Evolutionary conservation across 2,329 filamentous ascomycete species (phyloP).

Genomic region (Phyllosticta citriasiana): DNA sequence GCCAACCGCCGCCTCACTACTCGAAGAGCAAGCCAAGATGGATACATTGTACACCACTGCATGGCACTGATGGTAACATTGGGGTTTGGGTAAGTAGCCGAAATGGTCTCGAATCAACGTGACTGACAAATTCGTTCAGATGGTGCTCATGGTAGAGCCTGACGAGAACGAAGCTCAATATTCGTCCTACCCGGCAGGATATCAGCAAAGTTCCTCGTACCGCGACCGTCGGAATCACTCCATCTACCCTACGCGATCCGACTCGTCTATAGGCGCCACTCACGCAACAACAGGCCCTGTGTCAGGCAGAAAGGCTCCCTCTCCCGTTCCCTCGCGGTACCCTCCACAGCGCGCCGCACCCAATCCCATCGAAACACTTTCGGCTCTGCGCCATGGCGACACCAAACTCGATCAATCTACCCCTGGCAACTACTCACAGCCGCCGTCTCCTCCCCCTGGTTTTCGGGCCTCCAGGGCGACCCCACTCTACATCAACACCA

Average conservation of each 20-base stretch:
- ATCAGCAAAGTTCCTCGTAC: neutral
- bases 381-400: neutral
- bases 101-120: no score
- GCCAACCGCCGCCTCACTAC: neutral
- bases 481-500: neutral
- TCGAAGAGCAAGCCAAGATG: constrained; percentile 51
- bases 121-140: constrained; percentile 19
- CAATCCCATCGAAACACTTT: neutral
- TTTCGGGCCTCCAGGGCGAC: neutral
- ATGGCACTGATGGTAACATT: constrained; percentile 54
- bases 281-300: neutral
- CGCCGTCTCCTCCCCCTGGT: neutral
- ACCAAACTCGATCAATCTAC: neutral
- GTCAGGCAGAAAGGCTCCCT: neutral
- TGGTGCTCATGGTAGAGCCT: constrained; percentile 62
- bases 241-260: neutral
- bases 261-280: neutral
- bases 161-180: constrained; percentile 27
- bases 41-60: constrained; percentile 65
- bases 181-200: neutral
- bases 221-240: neutral
- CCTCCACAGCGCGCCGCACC: neutral
- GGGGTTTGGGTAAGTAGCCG: constrained; percentile 48
- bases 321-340: no score
- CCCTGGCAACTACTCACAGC: neutral